Percentiles rank a stretch among this genome's conserved stretches.
Conservation (phyloP, 2,329 filamentous ascomycete genomes). For the Sphaerulina populicola region DNA sequence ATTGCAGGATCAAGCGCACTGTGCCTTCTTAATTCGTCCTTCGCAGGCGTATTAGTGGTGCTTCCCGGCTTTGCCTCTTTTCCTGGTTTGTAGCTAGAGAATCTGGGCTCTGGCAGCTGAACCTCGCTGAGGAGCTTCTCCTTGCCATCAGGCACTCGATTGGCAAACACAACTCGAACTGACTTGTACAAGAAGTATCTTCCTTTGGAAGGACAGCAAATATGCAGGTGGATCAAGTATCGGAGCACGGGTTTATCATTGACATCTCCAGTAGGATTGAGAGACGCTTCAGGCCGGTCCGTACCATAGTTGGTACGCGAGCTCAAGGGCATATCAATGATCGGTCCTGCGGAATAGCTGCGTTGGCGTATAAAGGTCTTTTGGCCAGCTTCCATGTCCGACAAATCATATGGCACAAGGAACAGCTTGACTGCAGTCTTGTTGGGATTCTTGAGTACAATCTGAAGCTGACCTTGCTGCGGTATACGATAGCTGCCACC, state of each 20-base stretch:
- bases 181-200: slow-evolving; percentile 86
- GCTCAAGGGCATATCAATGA: slow-evolving; percentile 57
- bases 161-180: slow-evolving; percentile 91
- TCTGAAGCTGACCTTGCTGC: slow-evolving; percentile 86
- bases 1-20: slow-evolving; percentile 14
- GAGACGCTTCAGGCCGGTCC: slow-evolving; percentile 46
- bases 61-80: slow-evolving; percentile 35
- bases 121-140: slow-evolving; percentile 86
- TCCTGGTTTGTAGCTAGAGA: slow-evolving; percentile 68
- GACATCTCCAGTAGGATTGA: slow-evolving; percentile 43
- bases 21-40: slow-evolving; percentile 13
- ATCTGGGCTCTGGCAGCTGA: slow-evolving; percentile 78
- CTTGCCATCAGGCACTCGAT: slow-evolving; percentile 89
- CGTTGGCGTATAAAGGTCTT: slow-evolving; percentile 95
- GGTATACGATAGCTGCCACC: slow-evolving; percentile 92
- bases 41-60: slow-evolving; percentile 9
- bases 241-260: slow-evolving; percentile 66
- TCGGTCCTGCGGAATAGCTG: slow-evolving; percentile 79
- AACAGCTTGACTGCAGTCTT: slow-evolving; percentile 97
- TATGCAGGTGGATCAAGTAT: slow-evolving; percentile 86
- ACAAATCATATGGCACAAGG: slow-evolving; percentile 82
- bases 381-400: slow-evolving; percentile 84
- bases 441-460: slow-evolving; percentile 96
- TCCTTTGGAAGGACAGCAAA: slow-evolving; percentile 76
- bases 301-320: slow-evolving; percentile 43